Conservation (phyloP, 257 asterid genomes). For the Salvia miltiorrhiza region DNA sequence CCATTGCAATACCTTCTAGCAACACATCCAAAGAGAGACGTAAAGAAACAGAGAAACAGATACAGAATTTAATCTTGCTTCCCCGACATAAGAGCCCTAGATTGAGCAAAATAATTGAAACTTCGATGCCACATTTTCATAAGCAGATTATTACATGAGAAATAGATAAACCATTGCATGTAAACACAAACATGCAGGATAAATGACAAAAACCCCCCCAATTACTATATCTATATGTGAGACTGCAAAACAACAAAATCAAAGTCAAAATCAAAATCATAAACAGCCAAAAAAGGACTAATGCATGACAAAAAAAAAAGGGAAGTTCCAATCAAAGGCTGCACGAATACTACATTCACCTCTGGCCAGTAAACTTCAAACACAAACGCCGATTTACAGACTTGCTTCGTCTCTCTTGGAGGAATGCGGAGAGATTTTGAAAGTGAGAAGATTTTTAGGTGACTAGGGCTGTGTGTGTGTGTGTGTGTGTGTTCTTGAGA, state of each 20-base stretch:
- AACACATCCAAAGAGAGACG: background rate
- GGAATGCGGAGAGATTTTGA: background rate
- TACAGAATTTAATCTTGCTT: background rate
- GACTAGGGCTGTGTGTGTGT: background rate
- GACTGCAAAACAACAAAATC: background rate
- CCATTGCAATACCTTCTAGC: conserved; percentile 13
- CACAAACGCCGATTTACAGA: background rate
- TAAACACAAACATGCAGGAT: conserved; percentile 13
- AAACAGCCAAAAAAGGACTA: background rate
- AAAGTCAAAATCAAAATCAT: background rate
- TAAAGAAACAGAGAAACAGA: background rate
- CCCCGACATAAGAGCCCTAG: background rate
- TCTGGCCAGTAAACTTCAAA: background rate
- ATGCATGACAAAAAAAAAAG: background rate
- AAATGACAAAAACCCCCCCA: background rate
- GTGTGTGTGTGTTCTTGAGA: background rate
- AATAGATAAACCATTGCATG: conserved; percentile 17
- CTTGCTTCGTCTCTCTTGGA: background rate
- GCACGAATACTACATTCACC: background rate
- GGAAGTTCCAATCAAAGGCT: conserved; percentile 12
- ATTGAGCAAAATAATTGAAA: background rate
- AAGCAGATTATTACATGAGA: background rate
- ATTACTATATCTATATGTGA: background rate
- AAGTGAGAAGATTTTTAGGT: background rate
- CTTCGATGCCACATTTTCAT: background rate